Conservation (phyloP, 2,329 filamentous ascomycete genomes). For the Aspergillus terreus region DNA sequence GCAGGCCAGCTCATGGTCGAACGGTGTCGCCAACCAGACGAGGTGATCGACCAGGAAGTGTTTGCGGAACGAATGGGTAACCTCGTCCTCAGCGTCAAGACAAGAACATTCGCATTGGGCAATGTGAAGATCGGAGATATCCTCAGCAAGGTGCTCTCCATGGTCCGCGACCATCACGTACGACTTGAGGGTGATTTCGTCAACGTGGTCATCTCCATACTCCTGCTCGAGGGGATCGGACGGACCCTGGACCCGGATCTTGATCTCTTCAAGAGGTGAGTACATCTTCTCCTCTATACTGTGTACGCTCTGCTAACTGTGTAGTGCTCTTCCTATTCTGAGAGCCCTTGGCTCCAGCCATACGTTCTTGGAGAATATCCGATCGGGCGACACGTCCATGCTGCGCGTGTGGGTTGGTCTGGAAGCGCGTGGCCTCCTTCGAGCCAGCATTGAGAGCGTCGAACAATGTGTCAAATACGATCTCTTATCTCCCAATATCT, state of each 20-base stretch:
- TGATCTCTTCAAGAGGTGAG: slow-evolving; percentile 74
- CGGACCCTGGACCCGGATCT: slow-evolving; percentile 79
- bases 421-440: slow-evolving; percentile 82
- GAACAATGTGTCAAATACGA: slow-evolving; percentile 91
- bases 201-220: slow-evolving; percentile 93
- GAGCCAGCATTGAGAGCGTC: slow-evolving; percentile 84
- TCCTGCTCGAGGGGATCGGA: slow-evolving; percentile 91
- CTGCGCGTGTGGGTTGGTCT: slow-evolving; percentile 86
- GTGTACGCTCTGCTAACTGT: neutral
- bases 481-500: slow-evolving; percentile 82
- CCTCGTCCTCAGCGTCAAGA: slow-evolving; percentile 86
- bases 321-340: slow-evolving; percentile 82
- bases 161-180: slow-evolving; percentile 92
- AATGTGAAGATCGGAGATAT: slow-evolving; percentile 97
- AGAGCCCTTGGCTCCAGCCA: slow-evolving; percentile 72
- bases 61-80: slow-evolving; percentile 98
- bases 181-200: slow-evolving; percentile 95
- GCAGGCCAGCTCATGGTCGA: slow-evolving; percentile 95
- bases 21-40: slow-evolving; percentile 85
- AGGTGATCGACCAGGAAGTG: slow-evolving; percentile 81
- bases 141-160: slow-evolving; percentile 79
- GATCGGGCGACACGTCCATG: slow-evolving; percentile 76
- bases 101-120: slow-evolving; percentile 81
- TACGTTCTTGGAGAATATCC: slow-evolving; percentile 56
- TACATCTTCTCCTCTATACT: too few relatives aligned